Percentiles rank a stretch among this genome's conserved stretches.
Evolutionary conservation across 305 asterid genomes (phyloP).

Genomic region (Caryopteris hybrid): DNA sequence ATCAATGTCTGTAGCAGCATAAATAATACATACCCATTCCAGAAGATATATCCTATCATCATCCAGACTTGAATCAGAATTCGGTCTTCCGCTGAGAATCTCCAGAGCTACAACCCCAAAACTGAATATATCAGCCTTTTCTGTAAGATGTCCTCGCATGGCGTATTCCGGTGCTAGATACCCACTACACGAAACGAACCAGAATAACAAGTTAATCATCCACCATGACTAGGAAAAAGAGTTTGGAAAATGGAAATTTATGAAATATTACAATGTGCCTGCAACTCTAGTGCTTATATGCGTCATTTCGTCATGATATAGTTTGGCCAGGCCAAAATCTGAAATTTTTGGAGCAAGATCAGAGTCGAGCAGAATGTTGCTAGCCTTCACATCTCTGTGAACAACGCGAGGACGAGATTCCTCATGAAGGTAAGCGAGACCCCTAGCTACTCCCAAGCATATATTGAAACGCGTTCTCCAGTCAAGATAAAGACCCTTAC

Average conservation of each 20-base stretch:
- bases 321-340: constrained; percentile 88
- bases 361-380: constrained; percentile 77
- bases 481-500: constrained; percentile 38
- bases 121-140: constrained; percentile 78
- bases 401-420: constrained; percentile 76
- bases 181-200: constrained; percentile 39
- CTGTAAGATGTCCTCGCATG: constrained; percentile 79
- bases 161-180: constrained; percentile 94
- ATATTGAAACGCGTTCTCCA: constrained; percentile 66
- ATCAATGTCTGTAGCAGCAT: too few relatives aligned
- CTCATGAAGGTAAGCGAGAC: constrained; percentile 84
- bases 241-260: not conserved
- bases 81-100: constrained; percentile 68
- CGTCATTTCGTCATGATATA: constrained; percentile 71
- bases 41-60: constrained; percentile 76
- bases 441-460: constrained; percentile 88
- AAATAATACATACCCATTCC: constrained; percentile 75
- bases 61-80: constrained; percentile 53
- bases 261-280: constrained; percentile 63
- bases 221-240: not conserved
- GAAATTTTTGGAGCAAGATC: constrained; percentile 72
- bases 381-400: constrained; percentile 91
- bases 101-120: constrained; percentile 81
- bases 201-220: not conserved
- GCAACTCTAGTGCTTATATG: constrained; percentile 90